Evolutionary conservation across 1,139 yeast species (phyloP).

Genomic region (Yamadazyma sp.): DNA sequence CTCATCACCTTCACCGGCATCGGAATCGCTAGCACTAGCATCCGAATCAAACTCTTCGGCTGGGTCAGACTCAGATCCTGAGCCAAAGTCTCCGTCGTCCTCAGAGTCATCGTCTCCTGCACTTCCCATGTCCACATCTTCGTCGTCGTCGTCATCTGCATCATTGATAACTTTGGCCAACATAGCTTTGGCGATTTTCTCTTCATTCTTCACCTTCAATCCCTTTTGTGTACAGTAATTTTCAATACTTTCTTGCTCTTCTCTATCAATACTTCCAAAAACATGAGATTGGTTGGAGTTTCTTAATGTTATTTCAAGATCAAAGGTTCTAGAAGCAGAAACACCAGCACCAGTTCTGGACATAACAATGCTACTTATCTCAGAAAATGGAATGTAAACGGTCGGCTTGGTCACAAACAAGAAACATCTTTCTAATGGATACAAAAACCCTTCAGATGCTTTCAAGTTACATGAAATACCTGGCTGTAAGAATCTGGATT

Average conservation of each 20-base stretch:
- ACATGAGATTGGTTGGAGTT: slow-evolving; percentile 70
- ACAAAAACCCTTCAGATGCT: slow-evolving; percentile 92
- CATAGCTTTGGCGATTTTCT: slow-evolving; percentile 80
- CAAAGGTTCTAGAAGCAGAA: slow-evolving; percentile 87
- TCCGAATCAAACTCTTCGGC: slow-evolving; percentile 91
- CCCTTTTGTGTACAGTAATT: slow-evolving; percentile 75
- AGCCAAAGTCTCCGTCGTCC: slow-evolving; percentile 69
- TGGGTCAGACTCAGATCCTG: slow-evolving; percentile 64
- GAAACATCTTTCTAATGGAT: slow-evolving; percentile 87
- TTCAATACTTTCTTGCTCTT: slow-evolving; percentile 82
- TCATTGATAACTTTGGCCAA: slow-evolving; percentile 75
- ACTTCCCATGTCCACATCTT: slow-evolving; percentile 70
- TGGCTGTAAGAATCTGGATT: slow-evolving; percentile 70
- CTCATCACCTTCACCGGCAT: slow-evolving; percentile 35
- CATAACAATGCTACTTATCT: slow-evolving; percentile 72
- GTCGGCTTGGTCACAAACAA: slow-evolving; percentile 94
- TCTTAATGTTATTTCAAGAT: slow-evolving; percentile 73
- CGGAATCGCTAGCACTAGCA: slow-evolving; percentile 40
- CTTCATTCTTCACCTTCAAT: slow-evolving; percentile 82
- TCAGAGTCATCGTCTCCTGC: slow-evolving; percentile 70
- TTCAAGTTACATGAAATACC: slow-evolving; percentile 90
- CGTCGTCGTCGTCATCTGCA: slow-evolving; percentile 54
- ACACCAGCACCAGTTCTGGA: slow-evolving; percentile 86
- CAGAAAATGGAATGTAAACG: slow-evolving; percentile 83
- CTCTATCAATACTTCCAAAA: slow-evolving; percentile 87